Evolutionary conservation across 2,329 filamentous ascomycete species (phyloP).

Genomic region (Camillea tinctor): DNA sequence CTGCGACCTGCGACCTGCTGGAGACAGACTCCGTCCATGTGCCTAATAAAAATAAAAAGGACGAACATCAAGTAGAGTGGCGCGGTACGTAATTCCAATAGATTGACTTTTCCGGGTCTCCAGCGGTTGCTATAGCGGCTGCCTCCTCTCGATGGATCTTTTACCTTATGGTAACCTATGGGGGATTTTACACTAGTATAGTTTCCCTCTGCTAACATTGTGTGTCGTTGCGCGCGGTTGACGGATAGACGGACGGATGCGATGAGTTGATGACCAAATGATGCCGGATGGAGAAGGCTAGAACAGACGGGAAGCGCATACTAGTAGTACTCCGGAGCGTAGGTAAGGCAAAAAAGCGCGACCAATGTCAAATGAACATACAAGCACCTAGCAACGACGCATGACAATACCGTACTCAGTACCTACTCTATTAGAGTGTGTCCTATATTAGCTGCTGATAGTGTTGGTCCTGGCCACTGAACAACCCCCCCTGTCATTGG

Average conservation of each 20-base stretch:
- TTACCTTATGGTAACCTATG: not conserved
- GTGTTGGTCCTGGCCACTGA: not conserved
- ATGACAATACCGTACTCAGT: too few species aligned
- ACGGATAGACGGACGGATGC: not conserved
- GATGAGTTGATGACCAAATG: too few species aligned
- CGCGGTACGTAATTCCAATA: not conserved
- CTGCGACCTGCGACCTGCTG: not conserved
- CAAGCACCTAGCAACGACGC: too few species aligned
- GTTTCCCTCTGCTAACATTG: not conserved
- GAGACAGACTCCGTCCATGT: not conserved
- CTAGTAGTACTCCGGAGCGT: too few species aligned
- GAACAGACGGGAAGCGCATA: too few species aligned
- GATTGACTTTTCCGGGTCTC: not conserved
- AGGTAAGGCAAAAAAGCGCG: too few species aligned
- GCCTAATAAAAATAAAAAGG: not conserved
- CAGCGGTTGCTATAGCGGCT: not conserved
- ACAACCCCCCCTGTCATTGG: not conserved
- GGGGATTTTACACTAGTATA: not conserved
- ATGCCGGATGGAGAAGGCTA: too few species aligned
- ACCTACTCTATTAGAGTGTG: not conserved
- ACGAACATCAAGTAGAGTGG: not conserved
- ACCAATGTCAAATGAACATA: not conserved
- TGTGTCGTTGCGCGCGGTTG: not conserved
- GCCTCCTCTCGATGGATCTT: not conserved
- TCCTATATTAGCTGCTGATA: not conserved